These are phyloP conservation scores for Pseudocercospora macadamiae DNA, from an alignment of 2,329 filamentous ascomycete species.

Conservation along the genomic window DNA sequence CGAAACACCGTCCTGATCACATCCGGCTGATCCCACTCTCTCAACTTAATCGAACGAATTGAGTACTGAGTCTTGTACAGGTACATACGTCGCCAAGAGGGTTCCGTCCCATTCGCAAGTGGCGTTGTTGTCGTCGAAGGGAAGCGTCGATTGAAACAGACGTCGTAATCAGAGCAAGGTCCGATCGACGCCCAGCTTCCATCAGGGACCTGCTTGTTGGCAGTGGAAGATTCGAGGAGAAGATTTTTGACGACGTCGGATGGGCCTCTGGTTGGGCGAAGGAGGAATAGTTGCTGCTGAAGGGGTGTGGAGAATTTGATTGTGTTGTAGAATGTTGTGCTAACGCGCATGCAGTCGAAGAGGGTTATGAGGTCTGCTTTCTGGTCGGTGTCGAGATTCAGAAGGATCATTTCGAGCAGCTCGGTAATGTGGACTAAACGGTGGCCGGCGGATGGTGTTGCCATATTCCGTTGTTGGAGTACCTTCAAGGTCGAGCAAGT, in stretches of 20 bases:
- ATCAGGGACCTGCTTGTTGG: no score
- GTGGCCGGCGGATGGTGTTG: not conserved
- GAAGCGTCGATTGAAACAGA: no score
- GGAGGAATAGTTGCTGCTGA: not conserved
- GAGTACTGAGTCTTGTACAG: not conserved
- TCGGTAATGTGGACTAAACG: not conserved
- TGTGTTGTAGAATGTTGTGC: not conserved
- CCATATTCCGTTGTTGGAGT: not conserved
- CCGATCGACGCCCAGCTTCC: no score
- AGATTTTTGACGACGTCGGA: no score
- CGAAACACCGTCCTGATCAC: not conserved
- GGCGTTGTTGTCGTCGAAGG: no score
- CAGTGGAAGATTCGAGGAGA: no score
- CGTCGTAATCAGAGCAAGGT: no score
- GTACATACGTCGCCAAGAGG: not conserved
- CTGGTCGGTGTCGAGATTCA: no score
- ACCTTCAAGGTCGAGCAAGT: no score
- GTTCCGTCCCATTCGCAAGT: not conserved
- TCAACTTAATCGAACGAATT: no score
- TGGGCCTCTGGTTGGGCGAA: not conserved
- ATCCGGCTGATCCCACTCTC: not conserved
- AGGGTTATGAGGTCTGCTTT: not conserved
- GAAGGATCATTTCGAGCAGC: not conserved
- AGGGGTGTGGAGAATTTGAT: not conserved
- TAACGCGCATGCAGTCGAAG: not conserved